A percentile compares a stretch with the other conserved stretches of the same genome.
These are phyloP conservation scores for Phaeoacremonium minimum DNA, from an alignment of 2,329 filamentous ascomycete species.

Conservation along the genomic window DNA sequence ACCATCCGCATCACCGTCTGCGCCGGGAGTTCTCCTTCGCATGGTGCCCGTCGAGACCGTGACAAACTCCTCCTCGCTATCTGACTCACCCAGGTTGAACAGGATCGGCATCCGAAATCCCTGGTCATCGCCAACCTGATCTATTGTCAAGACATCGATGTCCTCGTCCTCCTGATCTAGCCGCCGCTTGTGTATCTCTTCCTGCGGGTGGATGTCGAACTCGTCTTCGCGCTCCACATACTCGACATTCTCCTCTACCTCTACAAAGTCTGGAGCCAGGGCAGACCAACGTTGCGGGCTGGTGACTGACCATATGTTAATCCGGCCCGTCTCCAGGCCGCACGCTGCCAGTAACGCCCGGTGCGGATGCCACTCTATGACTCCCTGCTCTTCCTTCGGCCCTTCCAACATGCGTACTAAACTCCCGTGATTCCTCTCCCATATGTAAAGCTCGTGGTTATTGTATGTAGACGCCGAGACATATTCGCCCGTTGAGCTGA, in stretches of 20 bases:
- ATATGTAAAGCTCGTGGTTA: slow-evolving; percentile 98
- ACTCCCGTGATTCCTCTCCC: slow-evolving; percentile 91
- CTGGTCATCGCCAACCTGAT: slow-evolving; percentile 57
- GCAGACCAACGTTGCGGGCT: slow-evolving; percentile 97
- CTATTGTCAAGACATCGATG: slow-evolving; percentile 81
- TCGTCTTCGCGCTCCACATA: slow-evolving; percentile 96
- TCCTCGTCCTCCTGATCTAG: slow-evolving; percentile 91
- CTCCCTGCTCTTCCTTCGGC: slow-evolving; percentile 91
- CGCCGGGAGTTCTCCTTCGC: slow-evolving; percentile 77
- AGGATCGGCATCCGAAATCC: slow-evolving; percentile 86
- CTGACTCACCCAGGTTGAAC: slow-evolving; percentile 88
- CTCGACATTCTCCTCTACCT: slow-evolving; percentile 97
- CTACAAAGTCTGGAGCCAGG: slow-evolving; percentile 90
- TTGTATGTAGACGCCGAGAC: slow-evolving; percentile 96
- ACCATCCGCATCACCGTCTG: slow-evolving; percentile 63
- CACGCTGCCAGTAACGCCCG: slow-evolving; percentile 85
- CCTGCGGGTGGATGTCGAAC: slow-evolving; percentile 94
- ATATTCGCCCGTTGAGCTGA: slow-evolving; percentile 91
- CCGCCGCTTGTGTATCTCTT: slow-evolving; percentile 87
- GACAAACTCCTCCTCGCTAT: slow-evolving; percentile 86
- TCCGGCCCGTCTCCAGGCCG: slow-evolving; percentile 84
- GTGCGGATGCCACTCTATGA: slow-evolving; percentile 95
- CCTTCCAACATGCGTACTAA: slow-evolving; percentile 96
- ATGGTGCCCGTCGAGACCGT: slow-evolving; percentile 74
- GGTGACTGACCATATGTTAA: slow-evolving; percentile 95